These are phyloP conservation scores for Jackrogersella minutella DNA, from an alignment of 495 filamentous ascomycete species.

Conservation along the genomic window DNA sequence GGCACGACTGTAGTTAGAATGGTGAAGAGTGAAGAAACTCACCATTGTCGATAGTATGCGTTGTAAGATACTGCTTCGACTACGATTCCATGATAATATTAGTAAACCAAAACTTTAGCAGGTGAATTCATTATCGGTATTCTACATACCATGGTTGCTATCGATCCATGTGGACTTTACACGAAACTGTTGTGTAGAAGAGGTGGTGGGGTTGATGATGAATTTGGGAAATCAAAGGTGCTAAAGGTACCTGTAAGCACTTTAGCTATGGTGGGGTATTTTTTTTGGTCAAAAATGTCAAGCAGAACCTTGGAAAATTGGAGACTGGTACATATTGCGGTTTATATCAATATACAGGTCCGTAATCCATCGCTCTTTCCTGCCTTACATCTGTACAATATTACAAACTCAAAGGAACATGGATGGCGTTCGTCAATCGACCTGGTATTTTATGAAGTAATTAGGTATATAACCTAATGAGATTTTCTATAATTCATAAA, in stretches of 20 bases:
- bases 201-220: slow-evolving; percentile 33
- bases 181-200: slow-evolving; percentile 12
- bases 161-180: slow-evolving; percentile 19
- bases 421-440: no score
- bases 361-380: neutral
- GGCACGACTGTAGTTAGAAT: neutral
- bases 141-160: slow-evolving; percentile 31
- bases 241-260: no score
- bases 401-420: neutral
- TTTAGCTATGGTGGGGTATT: slow-evolving; percentile 32
- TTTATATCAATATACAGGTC: slow-evolving; percentile 1
- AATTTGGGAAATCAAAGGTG: neutral
- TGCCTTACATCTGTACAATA: neutral
- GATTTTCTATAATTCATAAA: no score
- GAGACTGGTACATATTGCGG: neutral
- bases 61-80: slow-evolving; percentile 98
- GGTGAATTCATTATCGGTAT: neutral
- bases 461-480: no score
- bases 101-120: neutral
- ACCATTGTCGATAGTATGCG: slow-evolving; percentile 90
- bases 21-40: slow-evolving; percentile 34
- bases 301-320: slow-evolving; percentile 9
- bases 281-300: neutral
- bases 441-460: no score
- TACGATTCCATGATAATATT: slow-evolving; percentile 44